These are phyloP conservation scores for Hirschfeldia incana DNA, from an alignment of 345 rosid species.

Conservation along the genomic window DNA sequence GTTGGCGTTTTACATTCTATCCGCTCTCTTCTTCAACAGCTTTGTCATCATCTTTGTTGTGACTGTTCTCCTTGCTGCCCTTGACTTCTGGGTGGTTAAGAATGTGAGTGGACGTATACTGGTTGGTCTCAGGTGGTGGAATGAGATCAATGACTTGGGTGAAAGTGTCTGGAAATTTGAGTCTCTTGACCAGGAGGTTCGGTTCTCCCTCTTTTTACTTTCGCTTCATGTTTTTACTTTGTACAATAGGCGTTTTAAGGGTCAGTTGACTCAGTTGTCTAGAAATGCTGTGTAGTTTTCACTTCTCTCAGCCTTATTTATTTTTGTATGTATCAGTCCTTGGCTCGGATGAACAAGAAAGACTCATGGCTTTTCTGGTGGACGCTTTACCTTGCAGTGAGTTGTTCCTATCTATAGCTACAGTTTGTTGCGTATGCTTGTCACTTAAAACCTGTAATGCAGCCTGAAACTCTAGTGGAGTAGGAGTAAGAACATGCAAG, in stretches of 20 bases:
- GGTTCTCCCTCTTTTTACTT: constrained; percentile 45
- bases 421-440: background rate
- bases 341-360: constrained; percentile 67
- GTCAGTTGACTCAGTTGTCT: background rate
- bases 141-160: constrained; percentile 92
- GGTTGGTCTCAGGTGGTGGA: constrained; percentile 99
- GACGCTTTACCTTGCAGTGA: constrained; percentile 66
- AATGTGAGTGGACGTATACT: constrained; percentile 98
- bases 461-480: constrained; percentile 10
- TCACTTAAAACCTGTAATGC: background rate
- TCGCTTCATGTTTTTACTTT: background rate
- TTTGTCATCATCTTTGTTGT: constrained; percentile 98
- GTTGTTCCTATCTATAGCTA: constrained; percentile 20
- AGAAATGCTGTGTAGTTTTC: background rate
- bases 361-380: constrained; percentile 79
- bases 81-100: constrained; percentile 99
- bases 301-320: no score
- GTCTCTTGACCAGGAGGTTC: constrained; percentile 98
- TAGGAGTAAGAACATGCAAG: constrained; percentile 10
- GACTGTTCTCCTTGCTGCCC: constrained; percentile 91
- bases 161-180: constrained; percentile 99
- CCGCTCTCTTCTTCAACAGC: constrained; percentile 76
- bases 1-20: constrained; percentile 93
- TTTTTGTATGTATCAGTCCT: constrained; percentile 44
- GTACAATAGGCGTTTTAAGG: background rate